These are phyloP conservation scores for Lepidium campestre DNA, from an alignment of 441 rosid genomes.

Conservation along the genomic window DNA sequence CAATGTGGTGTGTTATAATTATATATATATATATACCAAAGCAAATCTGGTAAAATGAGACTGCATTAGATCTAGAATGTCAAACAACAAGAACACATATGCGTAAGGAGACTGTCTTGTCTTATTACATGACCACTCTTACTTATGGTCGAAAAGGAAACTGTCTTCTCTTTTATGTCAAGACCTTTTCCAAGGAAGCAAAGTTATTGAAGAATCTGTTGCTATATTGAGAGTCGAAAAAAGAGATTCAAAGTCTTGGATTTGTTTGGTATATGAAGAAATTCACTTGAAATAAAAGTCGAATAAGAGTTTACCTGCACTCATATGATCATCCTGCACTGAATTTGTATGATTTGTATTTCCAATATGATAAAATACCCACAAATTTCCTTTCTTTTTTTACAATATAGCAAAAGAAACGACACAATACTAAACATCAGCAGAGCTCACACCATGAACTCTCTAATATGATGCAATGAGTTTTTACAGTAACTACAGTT, in stretches of 20 bases:
- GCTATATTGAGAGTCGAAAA: background rate
- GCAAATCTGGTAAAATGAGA: background rate
- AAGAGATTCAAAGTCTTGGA: background rate
- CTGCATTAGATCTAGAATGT: background rate
- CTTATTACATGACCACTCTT: background rate
- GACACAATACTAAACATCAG: constrained; percentile 10
- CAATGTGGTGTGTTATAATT: background rate
- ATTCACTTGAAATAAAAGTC: background rate
- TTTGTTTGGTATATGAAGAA: background rate
- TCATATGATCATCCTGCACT: too few species aligned
- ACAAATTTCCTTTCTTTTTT: background rate
- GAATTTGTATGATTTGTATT: background rate
- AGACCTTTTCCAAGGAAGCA: background rate
- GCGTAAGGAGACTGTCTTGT: too few species aligned
- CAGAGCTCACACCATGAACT: constrained; percentile 6
- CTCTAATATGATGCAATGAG: background rate
- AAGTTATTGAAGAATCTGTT: background rate
- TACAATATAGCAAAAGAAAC: constrained; percentile 5
- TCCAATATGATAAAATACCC: constrained; percentile 2
- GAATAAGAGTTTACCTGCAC: background rate
- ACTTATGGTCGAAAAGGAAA: background rate
- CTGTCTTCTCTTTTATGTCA: background rate
- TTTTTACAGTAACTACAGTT: constrained; percentile 30
- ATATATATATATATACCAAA: background rate
- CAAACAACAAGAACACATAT: too few species aligned